phyloP scores from a whole-genome alignment of 352 stramenopile genomes.

The Phytophthora litchii region DNA sequence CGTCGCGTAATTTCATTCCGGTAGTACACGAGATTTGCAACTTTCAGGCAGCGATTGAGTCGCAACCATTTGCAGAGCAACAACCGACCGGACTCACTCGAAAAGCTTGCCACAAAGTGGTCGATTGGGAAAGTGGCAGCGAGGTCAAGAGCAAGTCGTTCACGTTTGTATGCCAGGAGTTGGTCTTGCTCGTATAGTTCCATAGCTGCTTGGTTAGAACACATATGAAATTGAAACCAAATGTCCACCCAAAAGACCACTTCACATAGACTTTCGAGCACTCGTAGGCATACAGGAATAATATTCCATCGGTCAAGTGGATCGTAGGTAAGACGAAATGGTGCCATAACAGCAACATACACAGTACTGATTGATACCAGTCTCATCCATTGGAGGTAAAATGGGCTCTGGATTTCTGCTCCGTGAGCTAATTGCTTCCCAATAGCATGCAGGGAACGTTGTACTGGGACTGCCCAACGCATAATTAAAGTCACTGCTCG shows the following conservation, averaged over 20 bases:
- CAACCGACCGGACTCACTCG: slow-evolving; percentile 5
- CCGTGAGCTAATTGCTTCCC: slow-evolving; percentile 38
- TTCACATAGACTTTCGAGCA: slow-evolving; percentile 48
- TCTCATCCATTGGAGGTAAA: slow-evolving; percentile 62
- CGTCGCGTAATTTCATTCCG: slow-evolving; percentile 66
- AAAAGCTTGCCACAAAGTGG: slow-evolving; percentile 41
- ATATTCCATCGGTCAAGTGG: slow-evolving; percentile 47
- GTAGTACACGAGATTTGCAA: slow-evolving; percentile 59
- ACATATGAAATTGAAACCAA: slow-evolving; percentile 68
- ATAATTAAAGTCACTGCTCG: slow-evolving; percentile 4
- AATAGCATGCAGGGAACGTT: not conserved
- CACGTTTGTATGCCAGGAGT: slow-evolving; percentile 55
- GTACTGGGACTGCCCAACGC: slow-evolving; percentile 10
- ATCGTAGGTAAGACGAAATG: slow-evolving; percentile 66
- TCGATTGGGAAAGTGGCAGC: slow-evolving; percentile 56
- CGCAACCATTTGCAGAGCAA: slow-evolving; percentile 45
- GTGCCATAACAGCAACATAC: slow-evolving; percentile 52
- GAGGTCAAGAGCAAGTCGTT: slow-evolving; percentile 49
- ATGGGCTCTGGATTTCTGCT: slow-evolving; percentile 58
- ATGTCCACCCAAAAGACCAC: slow-evolving; percentile 59
- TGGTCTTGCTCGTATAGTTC: slow-evolving; percentile 71
- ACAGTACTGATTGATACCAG: slow-evolving; percentile 53
- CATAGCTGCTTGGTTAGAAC: slow-evolving; percentile 53
- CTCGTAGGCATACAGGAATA: slow-evolving; percentile 39
- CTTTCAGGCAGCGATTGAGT: slow-evolving; percentile 64